Conservation (phyloP, 805 yeast species). For the Candida dajiaensis region DNA sequence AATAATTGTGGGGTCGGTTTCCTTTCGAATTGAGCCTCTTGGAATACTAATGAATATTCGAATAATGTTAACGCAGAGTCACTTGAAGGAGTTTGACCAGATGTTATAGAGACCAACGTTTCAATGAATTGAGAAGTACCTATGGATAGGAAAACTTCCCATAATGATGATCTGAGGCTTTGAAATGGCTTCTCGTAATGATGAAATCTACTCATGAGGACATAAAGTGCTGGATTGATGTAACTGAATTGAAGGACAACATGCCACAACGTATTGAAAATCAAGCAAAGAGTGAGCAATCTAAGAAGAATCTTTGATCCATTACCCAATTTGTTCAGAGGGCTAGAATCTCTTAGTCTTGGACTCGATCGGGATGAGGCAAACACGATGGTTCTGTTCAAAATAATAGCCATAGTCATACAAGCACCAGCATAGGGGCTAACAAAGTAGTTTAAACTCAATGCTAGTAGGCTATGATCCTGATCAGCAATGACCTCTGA, state of each 20-base stretch:
- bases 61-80: constrained; percentile 69
- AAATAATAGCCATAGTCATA: constrained; percentile 49
- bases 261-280: constrained; percentile 1
- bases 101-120: constrained; percentile 53
- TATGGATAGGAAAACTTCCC: constrained; percentile 55
- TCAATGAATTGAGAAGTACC: constrained; percentile 63
- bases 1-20: constrained; percentile 50
- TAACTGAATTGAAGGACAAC: not conserved
- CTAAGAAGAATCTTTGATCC: constrained; percentile 31
- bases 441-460: constrained; percentile 35
- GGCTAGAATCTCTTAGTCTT: constrained; percentile 23
- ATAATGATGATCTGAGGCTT: constrained; percentile 36
- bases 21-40: constrained; percentile 51
- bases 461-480: not conserved
- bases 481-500: not conserved
- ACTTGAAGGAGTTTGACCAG: constrained; percentile 49
- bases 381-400: constrained; percentile 54
- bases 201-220: constrained; percentile 4
- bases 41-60: constrained; percentile 72
- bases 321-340: constrained; percentile 8
- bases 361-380: constrained; percentile 38
- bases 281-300: constrained; percentile 19
- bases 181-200: constrained; percentile 3
- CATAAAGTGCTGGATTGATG: not conserved
- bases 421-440: constrained; percentile 47